Evolutionary conservation across 306 rosid species (phyloP), one percentile per base, ranked within the genome.

Genomic region (Sphenostylis stenocarpa): DNA sequence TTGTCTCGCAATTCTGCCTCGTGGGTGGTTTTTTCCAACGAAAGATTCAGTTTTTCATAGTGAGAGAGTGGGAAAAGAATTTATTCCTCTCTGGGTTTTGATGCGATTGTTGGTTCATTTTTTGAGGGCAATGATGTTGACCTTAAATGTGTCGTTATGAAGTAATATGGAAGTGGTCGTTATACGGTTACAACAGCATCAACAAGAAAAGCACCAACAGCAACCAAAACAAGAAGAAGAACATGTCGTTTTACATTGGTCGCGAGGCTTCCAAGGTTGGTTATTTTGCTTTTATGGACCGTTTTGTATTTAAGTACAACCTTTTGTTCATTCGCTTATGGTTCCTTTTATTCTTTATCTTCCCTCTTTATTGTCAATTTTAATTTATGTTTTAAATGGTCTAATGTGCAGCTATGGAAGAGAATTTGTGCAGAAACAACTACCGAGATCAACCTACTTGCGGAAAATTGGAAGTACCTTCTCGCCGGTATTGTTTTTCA

Each of bases 231-330:
- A 63, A 66, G 53, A 52, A 79, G 64, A 75, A 80, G 33, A 92
- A 83, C 84, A 92, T 92, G 97, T 80, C 96, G 77, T 81, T 89
- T 86, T 96, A 92, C 90, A 87, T 96, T 88, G 91, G 97, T 81
- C 99, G 96, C 84, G 98, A 96, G 87, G 84, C 98, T 63, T 92
- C 99, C 26, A 96, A 96, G 99, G 98, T 83, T 75, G 61, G 74
- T 67, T 47, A 3, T 38, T 28, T 17, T 47, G 77, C 70, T 39
- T 6, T 51, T 21, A 31, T 82, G 77, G 16, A n/a, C 52, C 0
- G 29, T 58, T 79, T 67, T n/a, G 23, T 2, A 52, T 14, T 73
- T 67, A 19, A 15, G 4, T 53, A 9, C 33, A 53, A 45, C 39
- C 7, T 49, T 17, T 81, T 78, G 19, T 71, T 53, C 41, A 26